phyloP scores from a whole-genome alignment of 108 stramenopile species.

The Discostella pseudostelligera region DNA sequence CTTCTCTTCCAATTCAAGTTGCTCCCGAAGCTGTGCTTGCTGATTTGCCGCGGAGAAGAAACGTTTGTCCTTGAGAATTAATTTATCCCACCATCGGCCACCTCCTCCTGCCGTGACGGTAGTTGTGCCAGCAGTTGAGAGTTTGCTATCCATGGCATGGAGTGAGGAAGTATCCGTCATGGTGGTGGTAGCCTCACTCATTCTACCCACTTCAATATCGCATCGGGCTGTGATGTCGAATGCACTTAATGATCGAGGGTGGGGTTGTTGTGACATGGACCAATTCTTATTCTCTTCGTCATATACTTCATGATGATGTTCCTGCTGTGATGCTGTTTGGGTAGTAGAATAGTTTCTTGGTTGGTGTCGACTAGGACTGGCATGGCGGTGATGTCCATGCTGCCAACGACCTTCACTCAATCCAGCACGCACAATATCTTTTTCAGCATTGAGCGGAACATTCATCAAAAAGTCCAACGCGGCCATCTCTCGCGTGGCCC shows the following conservation, averaged over 20 bases:
- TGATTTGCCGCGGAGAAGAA: conserved; percentile 46
- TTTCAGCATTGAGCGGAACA: conserved; percentile 69
- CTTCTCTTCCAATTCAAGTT: conserved; percentile 48
- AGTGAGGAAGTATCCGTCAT: background rate
- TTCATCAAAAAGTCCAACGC: conserved; percentile 83
- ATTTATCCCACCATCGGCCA: conserved; percentile 80
- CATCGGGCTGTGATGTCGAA: conserved; percentile 7
- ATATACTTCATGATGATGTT: background rate
- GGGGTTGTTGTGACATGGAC: background rate
- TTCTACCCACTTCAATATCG: conserved; percentile 2
- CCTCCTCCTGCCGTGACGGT: too few species aligned
- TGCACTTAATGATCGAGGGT: conserved; percentile 10
- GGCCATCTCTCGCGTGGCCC: conserved; percentile 84
- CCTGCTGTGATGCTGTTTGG: too few species aligned
- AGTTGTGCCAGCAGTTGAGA: too few species aligned
- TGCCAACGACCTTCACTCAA: conserved; percentile 34
- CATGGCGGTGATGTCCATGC: conserved; percentile 8
- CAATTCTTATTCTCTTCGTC: conserved; percentile 12
- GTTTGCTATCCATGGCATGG: too few species aligned
- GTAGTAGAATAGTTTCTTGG: background rate
- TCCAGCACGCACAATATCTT: conserved; percentile 63
- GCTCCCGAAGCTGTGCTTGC: conserved; percentile 29
- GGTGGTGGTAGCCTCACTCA: conserved; percentile 7
- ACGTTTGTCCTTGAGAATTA: conserved; percentile 43
- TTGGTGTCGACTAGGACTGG: conserved; percentile 8